Evolutionary conservation across 371 early-diverging fungal species (phyloP).

Genomic region (Mucor circinelloides): DNA sequence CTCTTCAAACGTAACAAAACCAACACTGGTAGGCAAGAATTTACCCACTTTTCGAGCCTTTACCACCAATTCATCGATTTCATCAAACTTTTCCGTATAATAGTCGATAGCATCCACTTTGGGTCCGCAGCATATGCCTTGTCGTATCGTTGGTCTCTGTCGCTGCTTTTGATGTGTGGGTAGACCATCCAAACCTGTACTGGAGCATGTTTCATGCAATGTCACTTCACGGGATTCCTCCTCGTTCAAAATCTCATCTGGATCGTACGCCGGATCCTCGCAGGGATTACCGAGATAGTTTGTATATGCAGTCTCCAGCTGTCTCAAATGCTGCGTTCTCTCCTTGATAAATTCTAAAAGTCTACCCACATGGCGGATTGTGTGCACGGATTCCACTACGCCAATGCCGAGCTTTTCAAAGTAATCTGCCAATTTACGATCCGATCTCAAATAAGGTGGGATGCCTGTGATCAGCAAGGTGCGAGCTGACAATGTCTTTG

Average conservation of each 20-base stretch:
- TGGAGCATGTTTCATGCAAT: slow-evolving; percentile 1
- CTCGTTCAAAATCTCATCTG: slow-evolving; percentile 36
- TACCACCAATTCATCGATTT: slow-evolving; percentile 61
- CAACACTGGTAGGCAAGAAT: slow-evolving; percentile 66
- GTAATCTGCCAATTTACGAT: slow-evolving; percentile 56
- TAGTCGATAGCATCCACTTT: slow-evolving; percentile 72
- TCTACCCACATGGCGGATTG: slow-evolving; percentile 58
- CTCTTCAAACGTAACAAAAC: slow-evolving; percentile 82
- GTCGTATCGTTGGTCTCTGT: slow-evolving; percentile 29
- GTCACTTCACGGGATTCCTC: slow-evolving; percentile 23
- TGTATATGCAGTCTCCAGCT: slow-evolving; percentile 46
- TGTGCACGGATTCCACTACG: slow-evolving; percentile 60
- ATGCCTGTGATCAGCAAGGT: slow-evolving; percentile 64
- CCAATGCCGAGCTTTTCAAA: slow-evolving; percentile 63
- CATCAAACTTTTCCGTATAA: slow-evolving; percentile 63
- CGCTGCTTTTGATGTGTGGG: slow-evolving; percentile 20
- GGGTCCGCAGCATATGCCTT: slow-evolving; percentile 49
- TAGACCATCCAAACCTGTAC: background rate
- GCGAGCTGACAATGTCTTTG: slow-evolving; percentile 56
- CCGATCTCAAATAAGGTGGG: slow-evolving; percentile 55
- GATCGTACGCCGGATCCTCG: slow-evolving; percentile 39
- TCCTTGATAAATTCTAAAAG: slow-evolving; percentile 49
- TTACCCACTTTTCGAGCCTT: slow-evolving; percentile 59
- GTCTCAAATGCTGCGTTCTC: slow-evolving; percentile 44
- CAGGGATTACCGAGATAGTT: slow-evolving; percentile 56